Evolutionary conservation across 75 land plant genomes (phyloP), one percentile per base, ranked within the genome.

Genomic region (Cupressus sempervirens): DNA sequence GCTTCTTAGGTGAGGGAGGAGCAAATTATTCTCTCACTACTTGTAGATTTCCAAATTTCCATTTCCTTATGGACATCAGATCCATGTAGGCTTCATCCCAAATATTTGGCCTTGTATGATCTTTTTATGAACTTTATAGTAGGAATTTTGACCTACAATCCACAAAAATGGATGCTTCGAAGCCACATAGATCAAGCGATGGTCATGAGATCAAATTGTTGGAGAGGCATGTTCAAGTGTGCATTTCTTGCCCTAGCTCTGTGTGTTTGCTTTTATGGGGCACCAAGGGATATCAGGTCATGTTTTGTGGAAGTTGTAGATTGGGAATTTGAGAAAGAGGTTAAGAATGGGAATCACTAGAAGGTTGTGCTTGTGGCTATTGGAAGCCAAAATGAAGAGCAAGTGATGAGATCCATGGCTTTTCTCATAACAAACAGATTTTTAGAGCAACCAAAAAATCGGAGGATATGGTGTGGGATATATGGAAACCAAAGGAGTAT

Each of bases 351-450:
- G 20, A 84, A 85, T 20, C 86, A 80, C 23, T 83, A 87, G 15
- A 89, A 84, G 70, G 26, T 79, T 12, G 84, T 93, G 8, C 86
- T 89, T 43, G 77, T 84, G 65, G 45, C 83, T 0, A 75, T 92
- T 38, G 94, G 94, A 15, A 88, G 92, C 16, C 92, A 86, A 35
- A 45, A 92, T 4, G 94, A 93, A 54, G 93, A 93, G 83, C 87
- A 84, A 62, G 86, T 93, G 92, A 88, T 93, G 91, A 72, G 93
- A 72, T 87, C 93, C 10, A 4, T 92, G 36, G 87, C 84, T 65
- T 92, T 93, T 0, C 91, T 89, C 4, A 72, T 90, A 4, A 93
- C 94, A 0, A 93, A 93, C 72, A 87, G 92, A 88, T 88, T 6
- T 7, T 45, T 3, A 85, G 87, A 40, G 86, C 50, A 80, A 14